Evolutionary conservation across 2,329 filamentous ascomycete species (phyloP).

Genomic region (Stagonosporopsis vannaccii): DNA sequence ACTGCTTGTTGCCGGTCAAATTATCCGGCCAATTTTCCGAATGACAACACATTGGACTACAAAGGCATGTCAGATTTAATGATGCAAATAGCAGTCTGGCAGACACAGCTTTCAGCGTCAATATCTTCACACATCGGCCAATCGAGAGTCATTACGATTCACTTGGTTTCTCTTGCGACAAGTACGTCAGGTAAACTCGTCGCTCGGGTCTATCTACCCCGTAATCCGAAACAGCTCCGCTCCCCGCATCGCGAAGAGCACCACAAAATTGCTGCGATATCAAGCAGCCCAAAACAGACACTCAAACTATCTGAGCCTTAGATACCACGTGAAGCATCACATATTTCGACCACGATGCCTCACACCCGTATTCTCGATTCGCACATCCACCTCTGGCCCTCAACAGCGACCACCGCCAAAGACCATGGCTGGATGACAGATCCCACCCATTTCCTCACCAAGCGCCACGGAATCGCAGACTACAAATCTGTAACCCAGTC

Average conservation of each 20-base stretch:
- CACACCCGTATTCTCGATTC: conserved; percentile 62
- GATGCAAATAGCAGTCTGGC: too few relatives aligned
- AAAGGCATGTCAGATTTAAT: background rate
- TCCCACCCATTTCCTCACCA: conserved; percentile 62
- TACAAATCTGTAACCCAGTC: conserved; percentile 54
- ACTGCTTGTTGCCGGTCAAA: background rate
- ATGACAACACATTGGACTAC: background rate
- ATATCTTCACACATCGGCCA: background rate
- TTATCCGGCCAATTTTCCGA: conserved; percentile 4
- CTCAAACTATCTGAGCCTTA: background rate
- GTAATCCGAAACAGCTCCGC: conserved; percentile 11
- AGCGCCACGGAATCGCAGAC: conserved; percentile 69
- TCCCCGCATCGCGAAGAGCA: conserved; percentile 8
- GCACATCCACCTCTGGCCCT: conserved; percentile 88
- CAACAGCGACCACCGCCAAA: conserved; percentile 64
- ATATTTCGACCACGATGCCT: conserved; percentile 4
- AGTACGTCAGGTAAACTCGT: background rate
- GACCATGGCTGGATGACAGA: conserved; percentile 73
- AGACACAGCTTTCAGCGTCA: background rate
- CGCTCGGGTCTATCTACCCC: conserved; percentile 22
- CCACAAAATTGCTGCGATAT: background rate
- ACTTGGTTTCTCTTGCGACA: background rate
- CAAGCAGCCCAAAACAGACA: background rate
- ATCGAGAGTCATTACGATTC: background rate
- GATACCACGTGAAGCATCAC: background rate